phyloP scores from a whole-genome alignment of 352 stramenopile species.

The Pythium periplocum region DNA sequence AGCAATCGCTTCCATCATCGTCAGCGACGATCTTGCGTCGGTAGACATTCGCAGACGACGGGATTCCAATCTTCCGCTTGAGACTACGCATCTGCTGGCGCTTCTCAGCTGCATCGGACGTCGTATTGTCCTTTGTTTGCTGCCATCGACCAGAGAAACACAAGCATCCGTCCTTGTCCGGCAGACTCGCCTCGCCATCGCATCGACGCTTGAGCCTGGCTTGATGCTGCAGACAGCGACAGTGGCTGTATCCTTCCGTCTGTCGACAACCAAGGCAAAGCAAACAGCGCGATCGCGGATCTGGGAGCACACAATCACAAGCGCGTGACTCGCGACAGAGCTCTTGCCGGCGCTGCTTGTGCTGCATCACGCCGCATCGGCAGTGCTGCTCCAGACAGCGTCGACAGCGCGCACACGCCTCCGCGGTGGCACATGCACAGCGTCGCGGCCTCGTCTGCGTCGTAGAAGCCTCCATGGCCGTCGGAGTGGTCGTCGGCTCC shows the following conservation, averaged over 20 bases:
- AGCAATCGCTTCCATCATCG: too few relatives aligned
- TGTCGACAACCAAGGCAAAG: conserved; percentile 57
- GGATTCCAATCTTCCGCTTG: neutral
- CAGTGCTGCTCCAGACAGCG: conserved; percentile 63
- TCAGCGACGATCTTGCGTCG: neutral
- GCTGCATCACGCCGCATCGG: conserved; percentile 22
- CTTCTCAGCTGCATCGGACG: too few relatives aligned
- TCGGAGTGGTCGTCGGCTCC: neutral
- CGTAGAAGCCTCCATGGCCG: too few relatives aligned
- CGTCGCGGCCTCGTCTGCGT: too few relatives aligned
- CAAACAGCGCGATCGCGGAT: conserved; percentile 29
- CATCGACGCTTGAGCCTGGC: neutral
- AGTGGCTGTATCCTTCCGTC: conserved; percentile 34
- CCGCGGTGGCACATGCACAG: conserved; percentile 43
- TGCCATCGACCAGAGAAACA: too few relatives aligned
- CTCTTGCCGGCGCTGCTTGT: conserved; percentile 3
- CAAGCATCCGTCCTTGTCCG: too few relatives aligned
- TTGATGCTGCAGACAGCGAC: conserved; percentile 51
- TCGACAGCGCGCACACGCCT: conserved; percentile 44
- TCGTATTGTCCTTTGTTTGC: too few relatives aligned
- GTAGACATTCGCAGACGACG: neutral
- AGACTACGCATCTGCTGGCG: too few relatives aligned
- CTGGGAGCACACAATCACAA: conserved; percentile 40
- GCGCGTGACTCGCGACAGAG: conserved; percentile 60
- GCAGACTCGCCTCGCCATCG: neutral